Evolutionary conservation across 192 early-diverging fungal species (phyloP).

Genomic region (Mortierella hygrophila): DNA sequence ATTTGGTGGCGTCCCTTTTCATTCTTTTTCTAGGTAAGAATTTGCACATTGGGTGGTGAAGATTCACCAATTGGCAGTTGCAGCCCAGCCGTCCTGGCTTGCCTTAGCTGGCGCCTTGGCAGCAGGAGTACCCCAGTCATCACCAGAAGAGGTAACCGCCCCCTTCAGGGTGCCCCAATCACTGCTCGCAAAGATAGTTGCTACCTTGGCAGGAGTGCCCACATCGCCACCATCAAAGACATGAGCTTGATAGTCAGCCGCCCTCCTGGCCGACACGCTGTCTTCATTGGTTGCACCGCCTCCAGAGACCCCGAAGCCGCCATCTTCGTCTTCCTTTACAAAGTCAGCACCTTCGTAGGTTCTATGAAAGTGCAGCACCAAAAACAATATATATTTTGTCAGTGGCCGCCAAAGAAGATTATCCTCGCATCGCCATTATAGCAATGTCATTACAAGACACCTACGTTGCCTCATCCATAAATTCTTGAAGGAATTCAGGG

Average conservation of each 20-base stretch:
- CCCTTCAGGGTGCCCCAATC: not conserved
- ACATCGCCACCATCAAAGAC: not conserved
- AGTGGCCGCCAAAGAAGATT: not conserved
- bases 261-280: not conserved
- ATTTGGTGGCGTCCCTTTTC: too few relatives aligned
- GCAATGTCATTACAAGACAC: not conserved
- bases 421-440: not conserved
- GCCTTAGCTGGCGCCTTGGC: not conserved
- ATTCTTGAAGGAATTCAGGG: conserved; percentile 59
- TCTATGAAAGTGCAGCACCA: not conserved
- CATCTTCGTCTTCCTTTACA: not conserved
- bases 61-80: not conserved
- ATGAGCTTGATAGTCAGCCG: not conserved
- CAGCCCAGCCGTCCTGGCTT: not conserved
- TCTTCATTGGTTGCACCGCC: not conserved
- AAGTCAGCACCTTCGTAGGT: conserved; percentile 26
- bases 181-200: not conserved
- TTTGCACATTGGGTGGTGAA: not conserved
- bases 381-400: not conserved
- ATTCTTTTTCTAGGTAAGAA: not conserved
- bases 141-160: not conserved
- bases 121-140: not conserved
- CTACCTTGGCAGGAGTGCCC: not conserved
- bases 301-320: not conserved
- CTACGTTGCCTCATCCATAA: not conserved